Evolutionary conservation across 192 early-diverging fungal species (phyloP).

Genomic region (Umbelopsis sp.): DNA sequence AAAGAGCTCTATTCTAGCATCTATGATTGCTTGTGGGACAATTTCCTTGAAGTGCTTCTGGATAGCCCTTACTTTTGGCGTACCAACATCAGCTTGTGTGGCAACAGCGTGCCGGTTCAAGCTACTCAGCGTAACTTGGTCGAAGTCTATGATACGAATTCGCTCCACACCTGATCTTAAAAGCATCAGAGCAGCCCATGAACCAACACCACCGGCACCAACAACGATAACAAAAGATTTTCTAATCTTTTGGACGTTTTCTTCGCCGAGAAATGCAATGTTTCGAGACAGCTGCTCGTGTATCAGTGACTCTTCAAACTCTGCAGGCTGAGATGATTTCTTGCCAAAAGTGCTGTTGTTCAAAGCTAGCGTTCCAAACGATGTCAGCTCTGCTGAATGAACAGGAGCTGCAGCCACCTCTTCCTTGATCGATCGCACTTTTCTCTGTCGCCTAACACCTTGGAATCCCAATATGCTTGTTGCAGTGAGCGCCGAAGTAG

Average conservation of each 20-base stretch:
- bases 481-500: conserved; percentile 66
- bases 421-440: conserved; percentile 58
- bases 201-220: conserved; percentile 94
- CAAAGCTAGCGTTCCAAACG: conserved; percentile 4
- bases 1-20: conserved; percentile 79
- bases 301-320: conserved; percentile 69
- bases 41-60: conserved; percentile 72
- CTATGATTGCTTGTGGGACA: conserved; percentile 78
- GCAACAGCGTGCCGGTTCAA: conserved; percentile 96
- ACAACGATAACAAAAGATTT: conserved; percentile 91
- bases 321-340: neutral
- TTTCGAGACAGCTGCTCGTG: conserved; percentile 86
- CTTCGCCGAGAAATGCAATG: conserved; percentile 87
- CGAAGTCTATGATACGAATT: conserved; percentile 94
- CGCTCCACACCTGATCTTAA: conserved; percentile 83
- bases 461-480: conserved; percentile 58
- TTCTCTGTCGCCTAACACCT: conserved; percentile 43
- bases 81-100: conserved; percentile 86
- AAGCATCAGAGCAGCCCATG: conserved; percentile 90
- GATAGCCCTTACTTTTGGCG: conserved; percentile 80
- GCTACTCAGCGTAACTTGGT: conserved; percentile 93
- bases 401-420: conserved; percentile 43
- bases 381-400: conserved; percentile 37
- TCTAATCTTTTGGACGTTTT: conserved; percentile 71
- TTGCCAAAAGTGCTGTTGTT: neutral